A percentile compares a stretch with the other conserved stretches of the same genome.
These are phyloP conservation scores for Podaxis pistillaris DNA, from an alignment of 768 basidiomycete species.

Conservation along the genomic window DNA sequence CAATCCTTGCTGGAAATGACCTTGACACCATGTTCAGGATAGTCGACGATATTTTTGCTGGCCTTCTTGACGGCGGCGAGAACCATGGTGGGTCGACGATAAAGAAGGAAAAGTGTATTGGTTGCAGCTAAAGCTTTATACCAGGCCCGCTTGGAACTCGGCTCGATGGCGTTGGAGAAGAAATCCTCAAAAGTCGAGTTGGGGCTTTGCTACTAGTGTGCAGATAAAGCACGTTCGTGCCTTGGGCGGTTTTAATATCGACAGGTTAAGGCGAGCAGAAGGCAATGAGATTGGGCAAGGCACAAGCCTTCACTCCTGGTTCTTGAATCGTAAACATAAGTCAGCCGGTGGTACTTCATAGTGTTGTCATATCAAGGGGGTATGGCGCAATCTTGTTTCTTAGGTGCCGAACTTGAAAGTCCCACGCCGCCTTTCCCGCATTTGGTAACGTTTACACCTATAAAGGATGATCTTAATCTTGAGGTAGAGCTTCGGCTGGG, in stretches of 20 bases:
- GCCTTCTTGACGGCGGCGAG: slow-evolving; percentile 37
- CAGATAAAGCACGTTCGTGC: not conserved
- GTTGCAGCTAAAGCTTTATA: not conserved
- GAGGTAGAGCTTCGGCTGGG: not conserved
- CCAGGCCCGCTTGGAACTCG: not conserved
- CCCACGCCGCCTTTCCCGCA: not conserved
- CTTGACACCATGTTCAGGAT: slow-evolving; percentile 60
- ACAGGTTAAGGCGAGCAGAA: not conserved
- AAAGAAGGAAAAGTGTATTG: not conserved
- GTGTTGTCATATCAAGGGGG: slow-evolving; percentile 9
- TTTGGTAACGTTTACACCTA: not conserved
- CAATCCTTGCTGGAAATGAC: slow-evolving; percentile 61
- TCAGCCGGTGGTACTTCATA: not conserved
- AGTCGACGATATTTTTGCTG: slow-evolving; percentile 56
- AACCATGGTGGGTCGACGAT: slow-evolving; percentile 18
- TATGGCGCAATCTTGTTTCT: slow-evolving; percentile 9
- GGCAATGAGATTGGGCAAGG: not conserved
- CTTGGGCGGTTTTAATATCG: not conserved
- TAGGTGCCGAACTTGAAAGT: not conserved
- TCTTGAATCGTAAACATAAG: not conserved
- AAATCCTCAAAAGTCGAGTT: not conserved
- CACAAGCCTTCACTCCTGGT: not conserved
- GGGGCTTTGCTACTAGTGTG: not conserved
- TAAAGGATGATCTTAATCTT: not conserved
- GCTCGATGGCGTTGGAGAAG: not conserved